Evolutionary conservation across 1,139 yeast species (phyloP).

Genomic region (Scheffersomyces segobiensis): DNA sequence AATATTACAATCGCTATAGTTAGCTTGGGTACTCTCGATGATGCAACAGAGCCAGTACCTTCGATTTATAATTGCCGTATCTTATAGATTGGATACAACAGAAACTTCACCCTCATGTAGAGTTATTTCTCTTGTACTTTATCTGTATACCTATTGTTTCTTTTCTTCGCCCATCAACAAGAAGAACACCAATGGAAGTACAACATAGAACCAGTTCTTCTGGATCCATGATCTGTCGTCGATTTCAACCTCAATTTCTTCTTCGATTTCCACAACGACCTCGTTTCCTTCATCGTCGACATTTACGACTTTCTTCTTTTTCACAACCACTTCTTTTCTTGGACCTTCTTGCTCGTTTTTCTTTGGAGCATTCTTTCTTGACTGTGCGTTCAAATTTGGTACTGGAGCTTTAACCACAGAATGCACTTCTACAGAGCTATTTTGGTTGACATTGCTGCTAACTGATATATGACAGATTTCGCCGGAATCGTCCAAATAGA

Average conservation of each 20-base stretch:
- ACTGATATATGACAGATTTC: constrained; percentile 8
- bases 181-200: constrained; percentile 35
- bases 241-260: constrained; percentile 24
- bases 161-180: constrained; percentile 27
- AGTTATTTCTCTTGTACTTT: background rate
- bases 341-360: constrained; percentile 7
- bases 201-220: constrained; percentile 55
- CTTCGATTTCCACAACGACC: constrained; percentile 24
- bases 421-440: constrained; percentile 7
- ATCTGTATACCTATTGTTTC: constrained; percentile 6
- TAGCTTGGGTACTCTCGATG: background rate
- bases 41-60: background rate
- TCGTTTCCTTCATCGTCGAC: constrained; percentile 27
- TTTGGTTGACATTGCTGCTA: constrained; percentile 1
- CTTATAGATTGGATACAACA: background rate
- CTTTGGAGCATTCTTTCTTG: constrained; percentile 9
- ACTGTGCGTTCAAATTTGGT: constrained; percentile 32
- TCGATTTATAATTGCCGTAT: background rate
- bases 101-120: background rate
- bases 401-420: constrained; percentile 14
- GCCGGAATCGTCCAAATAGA: constrained; percentile 13
- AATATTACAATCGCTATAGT: background rate
- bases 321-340: constrained; percentile 14
- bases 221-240: constrained; percentile 51
- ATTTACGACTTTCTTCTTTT: constrained; percentile 12